phyloP scores from a whole-genome alignment of 2,329 filamentous ascomycete genomes.

The Hypocrella siamensis region DNA sequence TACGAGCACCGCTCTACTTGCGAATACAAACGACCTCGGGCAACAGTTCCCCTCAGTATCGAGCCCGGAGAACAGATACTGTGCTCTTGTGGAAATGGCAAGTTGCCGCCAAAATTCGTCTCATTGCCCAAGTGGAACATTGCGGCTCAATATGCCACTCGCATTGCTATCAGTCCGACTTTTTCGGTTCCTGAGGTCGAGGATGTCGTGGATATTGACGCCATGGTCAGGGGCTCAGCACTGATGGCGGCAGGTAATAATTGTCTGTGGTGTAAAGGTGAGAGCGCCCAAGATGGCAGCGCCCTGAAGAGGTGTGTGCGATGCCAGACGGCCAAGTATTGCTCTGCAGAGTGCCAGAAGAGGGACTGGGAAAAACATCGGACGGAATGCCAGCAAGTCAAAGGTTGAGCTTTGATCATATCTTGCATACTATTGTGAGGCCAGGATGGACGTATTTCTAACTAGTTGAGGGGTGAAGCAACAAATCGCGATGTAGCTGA shows the following conservation, averaged over 20 bases:
- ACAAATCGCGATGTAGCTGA: no score
- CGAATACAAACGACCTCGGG: slow-evolving; percentile 22
- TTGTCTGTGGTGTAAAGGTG: slow-evolving; percentile 22
- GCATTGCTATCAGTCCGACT: slow-evolving; percentile 40
- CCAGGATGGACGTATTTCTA: no score
- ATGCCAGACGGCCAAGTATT: slow-evolving; percentile 32
- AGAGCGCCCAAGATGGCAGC: slow-evolving; percentile 11
- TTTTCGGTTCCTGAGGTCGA: slow-evolving; percentile 30
- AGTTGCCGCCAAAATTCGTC: slow-evolving; percentile 22
- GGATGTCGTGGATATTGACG: slow-evolving; percentile 18
- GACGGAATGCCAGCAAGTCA: slow-evolving; percentile 21
- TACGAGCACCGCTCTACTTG: slow-evolving; percentile 26
- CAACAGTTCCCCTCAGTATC: slow-evolving; percentile 22
- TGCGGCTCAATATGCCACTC: slow-evolving; percentile 27
- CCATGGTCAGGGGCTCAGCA: slow-evolving; percentile 3
- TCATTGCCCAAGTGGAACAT: slow-evolving; percentile 26
- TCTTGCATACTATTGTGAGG: background rate
- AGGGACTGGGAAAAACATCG: slow-evolving; percentile 37
- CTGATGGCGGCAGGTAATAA: slow-evolving; percentile 6
- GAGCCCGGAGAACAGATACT: slow-evolving; percentile 20
- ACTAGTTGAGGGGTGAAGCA: no score
- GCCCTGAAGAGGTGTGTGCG: slow-evolving; percentile 26
- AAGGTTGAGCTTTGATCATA: background rate
- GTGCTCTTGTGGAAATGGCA: slow-evolving; percentile 29
- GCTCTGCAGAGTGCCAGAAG: slow-evolving; percentile 35